These are phyloP conservation scores for Epichloe brachyelytri DNA, from an alignment of 2,329 filamentous ascomycete genomes.

Conservation along the genomic window DNA sequence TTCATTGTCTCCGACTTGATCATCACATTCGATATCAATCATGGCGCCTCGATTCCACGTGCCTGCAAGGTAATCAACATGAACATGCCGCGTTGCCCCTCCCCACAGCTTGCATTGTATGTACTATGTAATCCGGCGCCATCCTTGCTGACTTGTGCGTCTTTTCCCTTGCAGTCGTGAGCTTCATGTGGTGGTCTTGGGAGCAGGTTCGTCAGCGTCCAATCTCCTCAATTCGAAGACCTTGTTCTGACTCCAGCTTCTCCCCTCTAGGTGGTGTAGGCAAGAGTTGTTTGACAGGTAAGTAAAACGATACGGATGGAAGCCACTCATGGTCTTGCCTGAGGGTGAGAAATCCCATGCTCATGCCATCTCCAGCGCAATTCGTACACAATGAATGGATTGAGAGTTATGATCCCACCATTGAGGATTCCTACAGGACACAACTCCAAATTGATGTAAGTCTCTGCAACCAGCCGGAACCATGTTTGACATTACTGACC, in stretches of 20 bases:
- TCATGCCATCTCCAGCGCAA: slow-evolving; percentile 46
- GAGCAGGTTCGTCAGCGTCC: slow-evolving; percentile 47
- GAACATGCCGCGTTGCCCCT: neutral
- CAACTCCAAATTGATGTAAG: slow-evolving; percentile 74
- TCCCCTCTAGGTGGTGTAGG: slow-evolving; percentile 62
- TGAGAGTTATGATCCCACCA: slow-evolving; percentile 71
- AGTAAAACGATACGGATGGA: slow-evolving; percentile 12
- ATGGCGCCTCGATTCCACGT: slow-evolving; percentile 9
- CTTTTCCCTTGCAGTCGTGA: slow-evolving; percentile 43
- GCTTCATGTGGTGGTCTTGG: slow-evolving; percentile 72
- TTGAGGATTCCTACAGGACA: slow-evolving; percentile 65
- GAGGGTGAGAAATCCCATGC: neutral
- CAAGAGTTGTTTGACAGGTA: slow-evolving; percentile 86
- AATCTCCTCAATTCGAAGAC: slow-evolving; percentile 5
- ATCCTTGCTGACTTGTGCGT: neutral
- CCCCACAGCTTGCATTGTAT: neutral
- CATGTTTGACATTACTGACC: neutral
- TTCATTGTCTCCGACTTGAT: neutral
- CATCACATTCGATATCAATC: neutral
- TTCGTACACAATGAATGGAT: slow-evolving; percentile 94
- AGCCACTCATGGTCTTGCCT: neutral
- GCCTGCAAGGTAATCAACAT: slow-evolving; percentile 5
- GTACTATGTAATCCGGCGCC: neutral
- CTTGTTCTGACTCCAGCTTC: slow-evolving; percentile 18
- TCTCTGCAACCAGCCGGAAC: slow-evolving; percentile 11